Percentiles rank a stretch among this genome's conserved stretches.
These are phyloP conservation scores for Zasmidium cellare DNA, from an alignment of 2,329 filamentous ascomycete genomes.

Conservation along the genomic window DNA sequence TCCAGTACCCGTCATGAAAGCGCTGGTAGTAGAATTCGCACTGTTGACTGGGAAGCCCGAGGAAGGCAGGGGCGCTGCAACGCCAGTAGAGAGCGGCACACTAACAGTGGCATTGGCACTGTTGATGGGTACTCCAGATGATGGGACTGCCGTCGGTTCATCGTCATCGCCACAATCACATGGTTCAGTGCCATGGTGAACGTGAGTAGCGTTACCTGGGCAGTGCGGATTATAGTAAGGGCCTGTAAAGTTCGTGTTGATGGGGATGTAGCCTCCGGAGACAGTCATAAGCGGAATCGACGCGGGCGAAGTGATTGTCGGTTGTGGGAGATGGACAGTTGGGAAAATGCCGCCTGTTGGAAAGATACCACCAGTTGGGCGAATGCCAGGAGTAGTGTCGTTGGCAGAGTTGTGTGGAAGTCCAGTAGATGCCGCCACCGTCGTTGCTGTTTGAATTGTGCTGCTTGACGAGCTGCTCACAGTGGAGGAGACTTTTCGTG, in stretches of 20 bases:
- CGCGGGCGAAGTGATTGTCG: not conserved
- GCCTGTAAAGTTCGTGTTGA: no score
- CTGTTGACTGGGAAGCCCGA: not conserved
- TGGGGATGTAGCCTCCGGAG: no score
- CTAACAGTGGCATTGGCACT: not conserved
- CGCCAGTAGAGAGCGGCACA: not conserved
- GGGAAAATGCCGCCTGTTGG: not conserved
- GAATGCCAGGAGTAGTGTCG: not conserved
- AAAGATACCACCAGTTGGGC: not conserved
- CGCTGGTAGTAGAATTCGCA: not conserved
- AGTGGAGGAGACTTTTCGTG: not conserved
- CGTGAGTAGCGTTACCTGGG: no score
- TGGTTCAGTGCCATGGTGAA: not conserved
- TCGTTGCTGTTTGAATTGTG: not conserved
- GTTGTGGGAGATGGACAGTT: not conserved
- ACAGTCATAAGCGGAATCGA: not conserved
- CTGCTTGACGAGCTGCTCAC: not conserved
- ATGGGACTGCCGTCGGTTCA: not conserved
- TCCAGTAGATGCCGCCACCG: not conserved
- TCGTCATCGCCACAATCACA: not conserved
- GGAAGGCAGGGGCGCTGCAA: not conserved
- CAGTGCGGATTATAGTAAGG: no score
- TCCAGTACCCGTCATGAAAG: not conserved
- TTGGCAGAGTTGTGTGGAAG: not conserved
- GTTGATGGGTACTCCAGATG: not conserved